A percentile compares a stretch with the other conserved stretches of the same genome.
These are phyloP conservation scores for Termitomyces sp. DNA, from an alignment of 1,284 basidiomycete genomes.

Conservation along the genomic window DNA sequence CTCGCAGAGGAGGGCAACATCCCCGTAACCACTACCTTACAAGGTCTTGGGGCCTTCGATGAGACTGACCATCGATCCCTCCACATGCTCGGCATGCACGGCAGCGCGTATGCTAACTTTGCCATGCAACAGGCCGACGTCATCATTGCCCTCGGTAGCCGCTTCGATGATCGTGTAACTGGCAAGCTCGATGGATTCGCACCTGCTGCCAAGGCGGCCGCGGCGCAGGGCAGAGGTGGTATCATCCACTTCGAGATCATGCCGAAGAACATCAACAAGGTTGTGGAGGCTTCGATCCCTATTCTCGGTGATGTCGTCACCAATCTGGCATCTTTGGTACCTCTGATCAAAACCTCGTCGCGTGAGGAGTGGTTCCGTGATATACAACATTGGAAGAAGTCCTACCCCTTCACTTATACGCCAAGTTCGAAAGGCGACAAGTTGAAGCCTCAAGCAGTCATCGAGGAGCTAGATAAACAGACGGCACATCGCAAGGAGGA, in stretches of 20 bases:
- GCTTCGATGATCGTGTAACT: conserved; percentile 98
- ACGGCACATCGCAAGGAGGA: conserved; percentile 78
- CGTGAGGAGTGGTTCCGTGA: conserved; percentile 80
- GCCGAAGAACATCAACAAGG: conserved; percentile 99
- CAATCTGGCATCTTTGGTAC: conserved; percentile 80
- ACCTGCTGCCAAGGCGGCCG: conserved; percentile 86
- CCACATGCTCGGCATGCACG: conserved; percentile 99
- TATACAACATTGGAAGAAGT: conserved; percentile 82
- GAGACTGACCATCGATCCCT: conserved; percentile 84
- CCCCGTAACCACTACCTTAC: conserved; percentile 94
- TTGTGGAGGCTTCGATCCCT: conserved; percentile 91
- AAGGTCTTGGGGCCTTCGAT: conserved; percentile 94
- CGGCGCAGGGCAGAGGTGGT: conserved; percentile 82
- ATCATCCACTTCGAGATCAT: conserved; percentile 99
- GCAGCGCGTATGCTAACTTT: conserved; percentile 93
- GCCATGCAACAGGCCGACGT: conserved; percentile 98
- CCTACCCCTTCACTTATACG: conserved; percentile 88
- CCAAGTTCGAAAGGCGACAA: conserved; percentile 60
- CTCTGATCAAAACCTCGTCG: conserved; percentile 62
- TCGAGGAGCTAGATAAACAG: conserved; percentile 86
- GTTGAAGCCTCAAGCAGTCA: conserved; percentile 96
- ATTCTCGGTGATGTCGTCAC: conserved; percentile 90
- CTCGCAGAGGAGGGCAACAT: conserved; percentile 87
- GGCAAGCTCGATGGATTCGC: conserved; percentile 90
- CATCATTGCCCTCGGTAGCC: conserved; percentile 92